These are phyloP conservation scores for Chrysochromulina tobinii DNA, from an alignment of 78 protist genomes.

Conservation along the genomic window DNA sequence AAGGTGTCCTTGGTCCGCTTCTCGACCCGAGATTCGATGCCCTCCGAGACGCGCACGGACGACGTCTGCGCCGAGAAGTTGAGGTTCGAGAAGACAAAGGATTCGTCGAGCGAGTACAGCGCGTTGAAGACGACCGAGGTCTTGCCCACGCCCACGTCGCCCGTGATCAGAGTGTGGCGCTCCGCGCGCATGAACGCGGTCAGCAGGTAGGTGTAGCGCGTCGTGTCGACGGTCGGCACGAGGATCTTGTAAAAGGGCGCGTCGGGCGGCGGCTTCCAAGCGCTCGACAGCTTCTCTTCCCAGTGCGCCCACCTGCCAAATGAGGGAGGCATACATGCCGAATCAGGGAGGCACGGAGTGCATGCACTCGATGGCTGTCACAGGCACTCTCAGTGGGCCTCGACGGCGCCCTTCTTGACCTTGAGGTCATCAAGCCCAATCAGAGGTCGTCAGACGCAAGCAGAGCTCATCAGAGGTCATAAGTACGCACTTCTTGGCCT, in stretches of 20 bases:
- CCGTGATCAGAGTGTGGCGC: constrained; percentile 56
- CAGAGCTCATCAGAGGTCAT: too few species aligned
- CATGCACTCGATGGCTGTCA: too few species aligned
- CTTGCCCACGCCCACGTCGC: constrained; percentile 85
- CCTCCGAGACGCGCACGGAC: constrained; percentile 53
- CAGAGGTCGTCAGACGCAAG: too few species aligned
- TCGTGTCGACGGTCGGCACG: constrained; percentile 88
- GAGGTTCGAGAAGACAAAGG: constrained; percentile 28
- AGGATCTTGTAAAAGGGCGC: constrained; percentile 67
- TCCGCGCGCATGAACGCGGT: constrained; percentile 25
- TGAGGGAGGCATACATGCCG: too few species aligned
- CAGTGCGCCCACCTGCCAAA: constrained; percentile 59
- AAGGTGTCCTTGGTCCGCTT: constrained; percentile 71
- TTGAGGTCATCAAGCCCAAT: too few species aligned
- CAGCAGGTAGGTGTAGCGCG: constrained; percentile 54
- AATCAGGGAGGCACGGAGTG: too few species aligned
- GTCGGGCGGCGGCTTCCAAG: constrained; percentile 46
- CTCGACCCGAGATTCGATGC: constrained; percentile 72
- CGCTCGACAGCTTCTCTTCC: constrained; percentile 38
- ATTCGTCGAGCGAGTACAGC: constrained; percentile 12
- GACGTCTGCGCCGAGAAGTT: constrained; percentile 79
- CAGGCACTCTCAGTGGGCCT: too few species aligned
- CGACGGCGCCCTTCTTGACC: too few species aligned
- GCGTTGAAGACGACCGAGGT: constrained; percentile 40
- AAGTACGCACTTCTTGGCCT: too few species aligned